phyloP scores from a whole-genome alignment of 2,329 filamentous ascomycete species.

The Alternaria brassicicola region DNA sequence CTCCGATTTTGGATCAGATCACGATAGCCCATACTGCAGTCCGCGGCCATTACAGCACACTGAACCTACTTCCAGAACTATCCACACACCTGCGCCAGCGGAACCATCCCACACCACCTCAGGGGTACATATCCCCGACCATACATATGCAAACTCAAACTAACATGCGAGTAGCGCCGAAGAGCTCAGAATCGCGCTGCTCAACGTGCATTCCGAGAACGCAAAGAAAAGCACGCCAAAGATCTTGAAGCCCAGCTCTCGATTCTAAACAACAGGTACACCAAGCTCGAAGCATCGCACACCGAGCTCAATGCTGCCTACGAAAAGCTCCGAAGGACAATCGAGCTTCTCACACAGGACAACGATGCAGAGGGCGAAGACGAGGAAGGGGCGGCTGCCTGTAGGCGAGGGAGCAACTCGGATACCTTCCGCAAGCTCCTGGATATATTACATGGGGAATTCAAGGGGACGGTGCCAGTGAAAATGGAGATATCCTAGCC shows the following conservation, averaged over 20 bases:
- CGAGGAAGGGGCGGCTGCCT: constrained; percentile 27
- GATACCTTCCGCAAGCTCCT: constrained; percentile 48
- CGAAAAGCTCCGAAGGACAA: constrained; percentile 50
- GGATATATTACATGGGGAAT: constrained; percentile 48
- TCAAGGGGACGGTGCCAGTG: constrained; percentile 32
- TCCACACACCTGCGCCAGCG: constrained; percentile 23
- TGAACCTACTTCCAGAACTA: constrained; percentile 31
- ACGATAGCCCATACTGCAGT: constrained; percentile 49
- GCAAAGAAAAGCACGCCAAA: constrained; percentile 69
- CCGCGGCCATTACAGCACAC: constrained; percentile 37
- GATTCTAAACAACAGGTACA: constrained; percentile 62
- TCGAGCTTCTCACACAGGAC: constrained; percentile 46
- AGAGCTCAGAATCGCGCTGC: constrained; percentile 67
- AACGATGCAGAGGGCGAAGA: constrained; percentile 42
- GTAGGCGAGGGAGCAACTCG: constrained; percentile 37
- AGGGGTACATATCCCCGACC: constrained; percentile 36
- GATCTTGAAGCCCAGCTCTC: constrained; percentile 65
- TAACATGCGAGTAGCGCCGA: constrained; percentile 54
- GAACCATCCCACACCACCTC: constrained; percentile 49
- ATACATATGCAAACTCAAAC: neutral
- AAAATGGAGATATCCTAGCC: constrained; percentile 28
- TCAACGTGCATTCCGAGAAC: constrained; percentile 66
- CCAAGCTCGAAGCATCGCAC: constrained; percentile 62
- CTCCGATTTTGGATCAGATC: constrained; percentile 49
- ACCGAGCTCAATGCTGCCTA: constrained; percentile 48